A percentile compares a stretch with the other conserved stretches of the same genome.
These are phyloP conservation scores for Gypsophila paniculata DNA, from an alignment of 179 eudicot species.

Conservation along the genomic window DNA sequence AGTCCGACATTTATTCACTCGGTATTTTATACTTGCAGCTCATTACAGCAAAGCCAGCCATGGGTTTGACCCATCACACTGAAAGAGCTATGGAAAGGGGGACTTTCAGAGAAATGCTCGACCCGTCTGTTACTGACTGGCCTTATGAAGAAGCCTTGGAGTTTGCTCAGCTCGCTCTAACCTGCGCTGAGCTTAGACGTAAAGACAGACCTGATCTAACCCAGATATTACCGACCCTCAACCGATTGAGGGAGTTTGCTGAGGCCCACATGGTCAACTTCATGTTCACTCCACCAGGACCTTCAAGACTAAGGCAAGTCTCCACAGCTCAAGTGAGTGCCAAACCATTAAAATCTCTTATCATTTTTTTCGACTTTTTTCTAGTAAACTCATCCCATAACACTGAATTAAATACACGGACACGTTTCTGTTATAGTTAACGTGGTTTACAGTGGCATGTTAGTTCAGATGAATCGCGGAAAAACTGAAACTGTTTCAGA, in stretches of 20 bases:
- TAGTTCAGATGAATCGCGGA: not conserved
- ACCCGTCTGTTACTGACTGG: constrained; percentile 32
- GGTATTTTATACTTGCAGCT: constrained; percentile 40
- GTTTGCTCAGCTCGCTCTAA: constrained; percentile 34
- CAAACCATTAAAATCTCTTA: not conserved
- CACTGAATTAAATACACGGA: too few species aligned
- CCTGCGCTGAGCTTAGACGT: constrained; percentile 37
- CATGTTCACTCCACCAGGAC: constrained; percentile 6
- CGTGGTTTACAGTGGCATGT: too few species aligned
- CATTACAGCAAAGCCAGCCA: constrained; percentile 37
- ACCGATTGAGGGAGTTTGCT: constrained; percentile 30
- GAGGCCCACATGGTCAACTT: constrained; percentile 23
- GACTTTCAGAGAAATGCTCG: constrained; percentile 28
- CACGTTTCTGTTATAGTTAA: too few species aligned
- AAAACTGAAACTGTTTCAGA: not conserved
- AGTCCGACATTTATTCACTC: constrained; percentile 41
- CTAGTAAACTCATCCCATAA: too few species aligned
- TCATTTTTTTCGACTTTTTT: not conserved
- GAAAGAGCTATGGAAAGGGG: constrained; percentile 36
- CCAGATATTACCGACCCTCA: constrained; percentile 30
- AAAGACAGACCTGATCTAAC: constrained; percentile 43
- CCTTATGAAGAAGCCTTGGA: constrained; percentile 31
- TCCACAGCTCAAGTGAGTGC: constrained; percentile 22
- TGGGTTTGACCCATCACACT: constrained; percentile 41
- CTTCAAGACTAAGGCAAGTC: constrained; percentile 15